These are phyloP conservation scores for Penicillium sp. DNA, from an alignment of 2,329 filamentous ascomycete genomes.

Conservation along the genomic window DNA sequence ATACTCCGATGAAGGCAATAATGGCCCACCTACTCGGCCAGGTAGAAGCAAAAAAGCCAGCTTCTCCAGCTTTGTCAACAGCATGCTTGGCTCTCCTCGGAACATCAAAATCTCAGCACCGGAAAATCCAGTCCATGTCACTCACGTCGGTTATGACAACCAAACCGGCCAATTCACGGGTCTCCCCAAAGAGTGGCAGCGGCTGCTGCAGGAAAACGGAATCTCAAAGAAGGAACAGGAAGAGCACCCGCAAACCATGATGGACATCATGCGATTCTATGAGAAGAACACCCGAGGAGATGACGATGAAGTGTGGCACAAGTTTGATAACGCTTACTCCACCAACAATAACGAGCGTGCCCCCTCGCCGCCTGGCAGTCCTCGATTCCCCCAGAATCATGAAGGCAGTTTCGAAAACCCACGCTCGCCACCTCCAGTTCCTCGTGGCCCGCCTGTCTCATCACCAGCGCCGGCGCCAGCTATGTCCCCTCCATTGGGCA, in stretches of 20 bases:
- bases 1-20: conserved; percentile 69
- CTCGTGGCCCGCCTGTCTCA: conserved; percentile 44
- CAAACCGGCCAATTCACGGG: conserved; percentile 94
- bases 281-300: conserved; percentile 82
- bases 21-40: conserved; percentile 52
- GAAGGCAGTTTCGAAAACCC: conserved; percentile 97
- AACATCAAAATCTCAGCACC: conserved; percentile 87
- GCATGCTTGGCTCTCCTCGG: conserved; percentile 75
- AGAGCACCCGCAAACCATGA: conserved; percentile 90
- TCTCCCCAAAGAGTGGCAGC: conserved; percentile 95
- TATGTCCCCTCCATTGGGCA: conserved; percentile 42
- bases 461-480: conserved; percentile 40
- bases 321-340: conserved; percentile 77
- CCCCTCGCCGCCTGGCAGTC: conserved; percentile 74
- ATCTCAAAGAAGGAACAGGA: conserved; percentile 95
- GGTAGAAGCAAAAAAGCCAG: conserved; percentile 74
- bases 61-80: conserved; percentile 82
- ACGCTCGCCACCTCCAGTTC: conserved; percentile 83
- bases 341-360: conserved; percentile 6
- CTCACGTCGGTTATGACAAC: conserved; percentile 96
- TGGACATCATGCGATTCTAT: conserved; percentile 94
- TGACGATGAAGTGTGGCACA: conserved; percentile 88
- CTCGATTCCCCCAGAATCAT: conserved; percentile 81
- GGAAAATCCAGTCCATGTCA: conserved; percentile 95
- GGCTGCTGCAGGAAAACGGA: conserved; percentile 87